Evolutionary conservation across 306 rosid species (phyloP).

Genomic region (Castanospermum australe): DNA sequence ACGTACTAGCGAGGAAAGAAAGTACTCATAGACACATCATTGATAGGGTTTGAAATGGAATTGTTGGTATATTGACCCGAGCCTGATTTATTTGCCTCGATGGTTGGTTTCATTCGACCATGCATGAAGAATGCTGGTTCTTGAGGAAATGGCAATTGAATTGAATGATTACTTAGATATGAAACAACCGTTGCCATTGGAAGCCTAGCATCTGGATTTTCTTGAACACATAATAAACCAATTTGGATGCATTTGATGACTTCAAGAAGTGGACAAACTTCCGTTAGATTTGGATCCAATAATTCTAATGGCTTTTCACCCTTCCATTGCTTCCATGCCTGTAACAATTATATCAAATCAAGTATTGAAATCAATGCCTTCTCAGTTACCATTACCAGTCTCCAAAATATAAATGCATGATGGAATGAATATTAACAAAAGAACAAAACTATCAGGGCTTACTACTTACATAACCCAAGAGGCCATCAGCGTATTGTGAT

Average conservation of each 20-base stretch:
- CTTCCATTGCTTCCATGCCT: conserved; percentile 41
- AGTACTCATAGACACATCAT: not conserved
- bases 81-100: not conserved
- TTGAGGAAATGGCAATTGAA: conserved; percentile 23
- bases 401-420: too few relatives aligned
- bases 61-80: not conserved
- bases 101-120: not conserved
- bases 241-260: conserved; percentile 27
- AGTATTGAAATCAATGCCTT: not conserved
- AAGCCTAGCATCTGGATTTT: conserved; percentile 36
- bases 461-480: conserved; percentile 25
- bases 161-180: conserved; percentile 11
- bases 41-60: not conserved
- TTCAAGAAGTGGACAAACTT: not conserved
- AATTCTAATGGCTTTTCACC: not conserved
- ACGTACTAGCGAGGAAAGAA: not conserved
- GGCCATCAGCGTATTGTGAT: not conserved
- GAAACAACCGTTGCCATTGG: conserved; percentile 25
- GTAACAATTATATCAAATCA: not conserved
- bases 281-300: not conserved
- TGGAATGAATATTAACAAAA: not conserved
- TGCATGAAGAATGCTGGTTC: conserved; percentile 27
- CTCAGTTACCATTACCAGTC: not conserved
- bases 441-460: not conserved
- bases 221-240: too few relatives aligned